Evolutionary conservation across 2,329 filamentous ascomycete species (phyloP).

Genomic region (Xylariaceae sp.): DNA sequence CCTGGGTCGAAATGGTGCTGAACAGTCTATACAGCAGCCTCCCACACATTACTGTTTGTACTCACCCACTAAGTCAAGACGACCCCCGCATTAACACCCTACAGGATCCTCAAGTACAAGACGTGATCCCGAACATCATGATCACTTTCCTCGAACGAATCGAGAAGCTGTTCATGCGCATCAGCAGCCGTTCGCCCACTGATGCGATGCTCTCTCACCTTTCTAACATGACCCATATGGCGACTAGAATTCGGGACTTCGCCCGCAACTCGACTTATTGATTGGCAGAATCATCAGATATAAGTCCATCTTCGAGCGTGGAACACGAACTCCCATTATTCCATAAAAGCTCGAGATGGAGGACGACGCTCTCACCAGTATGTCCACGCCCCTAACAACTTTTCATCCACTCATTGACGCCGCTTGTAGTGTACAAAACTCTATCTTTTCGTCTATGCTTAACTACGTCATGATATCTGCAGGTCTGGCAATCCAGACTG

Average conservation of each 20-base stretch:
- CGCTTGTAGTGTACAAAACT: no score
- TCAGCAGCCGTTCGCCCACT: slow-evolving; percentile 44
- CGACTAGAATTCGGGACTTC: slow-evolving; percentile 24
- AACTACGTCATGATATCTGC: no score
- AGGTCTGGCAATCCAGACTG: no score
- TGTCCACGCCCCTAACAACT: no score
- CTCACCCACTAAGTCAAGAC: slow-evolving; percentile 7
- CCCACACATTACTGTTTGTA: slow-evolving; percentile 46
- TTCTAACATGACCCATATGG: slow-evolving; percentile 38
- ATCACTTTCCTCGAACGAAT: slow-evolving; percentile 48
- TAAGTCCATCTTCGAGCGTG: no score
- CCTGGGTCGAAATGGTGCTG: slow-evolving; percentile 59
- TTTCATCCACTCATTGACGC: no score
- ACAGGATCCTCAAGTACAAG: slow-evolving; percentile 52
- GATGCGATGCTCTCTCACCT: slow-evolving; percentile 48
- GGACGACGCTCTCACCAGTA: no score
- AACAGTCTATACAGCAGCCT: slow-evolving; percentile 47
- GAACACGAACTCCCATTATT: no score
- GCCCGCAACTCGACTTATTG: slow-evolving; percentile 24
- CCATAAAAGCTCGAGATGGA: no score
- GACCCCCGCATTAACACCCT: slow-evolving; percentile 26
- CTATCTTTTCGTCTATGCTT: no score
- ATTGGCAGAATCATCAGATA: slow-evolving; percentile 1
- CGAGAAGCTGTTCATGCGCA: slow-evolving; percentile 49
- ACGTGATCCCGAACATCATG: slow-evolving; percentile 56